phyloP scores from a whole-genome alignment of 352 stramenopile genomes.

The Pythium plurisporium region DNA sequence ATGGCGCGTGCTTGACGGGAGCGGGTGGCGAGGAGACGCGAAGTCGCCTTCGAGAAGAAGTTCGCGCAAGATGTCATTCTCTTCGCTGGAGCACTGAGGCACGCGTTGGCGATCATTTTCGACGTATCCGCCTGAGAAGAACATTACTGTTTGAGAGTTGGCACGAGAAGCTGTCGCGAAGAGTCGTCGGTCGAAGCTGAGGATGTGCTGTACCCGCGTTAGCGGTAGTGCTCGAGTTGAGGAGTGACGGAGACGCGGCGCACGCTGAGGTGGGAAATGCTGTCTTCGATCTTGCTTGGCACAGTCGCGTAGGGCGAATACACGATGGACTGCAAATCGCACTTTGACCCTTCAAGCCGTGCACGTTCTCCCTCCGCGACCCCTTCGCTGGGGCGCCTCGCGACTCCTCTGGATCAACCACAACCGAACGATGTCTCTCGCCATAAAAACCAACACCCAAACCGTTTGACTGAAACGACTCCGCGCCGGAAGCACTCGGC shows the following conservation, averaged over 20 bases:
- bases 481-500: neutral
- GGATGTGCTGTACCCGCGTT: neutral
- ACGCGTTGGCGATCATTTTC: slow-evolving; percentile 51
- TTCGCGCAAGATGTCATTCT: slow-evolving; percentile 74
- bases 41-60: slow-evolving; percentile 69
- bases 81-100: slow-evolving; percentile 41
- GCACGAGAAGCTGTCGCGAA: too few species aligned
- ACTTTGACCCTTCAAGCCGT: slow-evolving; percentile 20
- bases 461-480: slow-evolving; percentile 20
- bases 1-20: slow-evolving; percentile 43
- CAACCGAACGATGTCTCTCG: slow-evolving; percentile 6
- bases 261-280: slow-evolving; percentile 2
- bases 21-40: slow-evolving; percentile 49
- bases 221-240: neutral
- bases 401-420: slow-evolving; percentile 13
- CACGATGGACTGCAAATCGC: slow-evolving; percentile 19
- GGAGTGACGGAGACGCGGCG: neutral
- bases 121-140: slow-evolving; percentile 67
- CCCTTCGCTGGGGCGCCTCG: slow-evolving; percentile 5
- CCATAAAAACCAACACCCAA: slow-evolving; percentile 15
- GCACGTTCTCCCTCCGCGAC: slow-evolving; percentile 9
- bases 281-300: slow-evolving; percentile 1
- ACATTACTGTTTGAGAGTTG: slow-evolving; percentile 30
- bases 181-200: too few species aligned
- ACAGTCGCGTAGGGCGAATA: slow-evolving; percentile 2